These are phyloP conservation scores for Rhododendron ovatum DNA, from an alignment of 148 eudicot genomes.

Conservation along the genomic window DNA sequence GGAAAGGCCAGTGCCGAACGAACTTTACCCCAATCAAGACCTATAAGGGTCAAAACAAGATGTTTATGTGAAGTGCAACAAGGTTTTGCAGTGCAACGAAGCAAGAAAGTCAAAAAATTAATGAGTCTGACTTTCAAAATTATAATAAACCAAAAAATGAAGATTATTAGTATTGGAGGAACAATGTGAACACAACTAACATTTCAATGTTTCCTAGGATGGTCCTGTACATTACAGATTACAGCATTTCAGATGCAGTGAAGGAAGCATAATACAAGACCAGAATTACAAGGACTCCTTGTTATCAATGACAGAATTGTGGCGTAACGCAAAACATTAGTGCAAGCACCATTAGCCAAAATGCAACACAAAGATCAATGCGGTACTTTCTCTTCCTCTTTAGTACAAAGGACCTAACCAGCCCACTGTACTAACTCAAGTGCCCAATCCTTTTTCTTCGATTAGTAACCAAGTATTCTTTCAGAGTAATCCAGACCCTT, in stretches of 20 bases:
- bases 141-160: neutral
- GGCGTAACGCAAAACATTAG: neutral
- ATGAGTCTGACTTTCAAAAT: neutral
- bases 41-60: constrained; percentile 29
- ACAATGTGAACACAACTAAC: neutral
- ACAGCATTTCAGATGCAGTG: neutral
- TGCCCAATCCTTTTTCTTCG: neutral
- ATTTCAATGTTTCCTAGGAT: neutral
- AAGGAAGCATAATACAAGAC: neutral
- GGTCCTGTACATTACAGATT: neutral
- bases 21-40: constrained; percentile 92
- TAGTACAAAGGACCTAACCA: neutral
- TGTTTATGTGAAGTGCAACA: neutral
- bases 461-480: neutral
- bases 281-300: neutral
- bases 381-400: neutral
- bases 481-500: neutral
- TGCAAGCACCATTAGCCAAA: neutral
- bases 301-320: neutral
- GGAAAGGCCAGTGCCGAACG: constrained; percentile 71
- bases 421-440: neutral
- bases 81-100: neutral
- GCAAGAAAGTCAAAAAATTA: neutral
- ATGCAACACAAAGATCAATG: neutral
- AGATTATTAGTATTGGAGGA: neutral